phyloP scores from a whole-genome alignment of 2,329 filamentous ascomycete genomes.

The Myotisia sp. region DNA sequence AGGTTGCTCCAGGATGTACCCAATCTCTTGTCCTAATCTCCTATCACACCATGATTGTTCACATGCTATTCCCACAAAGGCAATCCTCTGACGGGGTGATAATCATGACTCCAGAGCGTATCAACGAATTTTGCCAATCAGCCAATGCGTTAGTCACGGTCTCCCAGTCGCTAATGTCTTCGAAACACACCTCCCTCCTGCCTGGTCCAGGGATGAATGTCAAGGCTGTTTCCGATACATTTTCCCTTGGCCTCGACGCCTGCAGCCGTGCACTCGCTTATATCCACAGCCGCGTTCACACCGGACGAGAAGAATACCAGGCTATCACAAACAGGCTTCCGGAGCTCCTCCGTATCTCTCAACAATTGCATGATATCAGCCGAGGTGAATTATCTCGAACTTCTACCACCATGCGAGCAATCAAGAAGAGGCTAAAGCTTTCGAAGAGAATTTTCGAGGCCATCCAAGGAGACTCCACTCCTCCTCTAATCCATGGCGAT shows the following conservation, averaged over 20 bases:
- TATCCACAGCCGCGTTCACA: slow-evolving; percentile 5
- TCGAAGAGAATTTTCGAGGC: slow-evolving; percentile 5
- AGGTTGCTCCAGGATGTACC: slow-evolving; percentile 4
- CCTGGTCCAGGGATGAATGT: slow-evolving; percentile 6
- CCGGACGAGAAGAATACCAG: slow-evolving; percentile 4
- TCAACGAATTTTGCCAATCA: slow-evolving; percentile 7
- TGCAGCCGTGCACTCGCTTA: slow-evolving; percentile 8
- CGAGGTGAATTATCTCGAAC: slow-evolving; percentile 6
- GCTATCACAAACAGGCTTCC: slow-evolving; percentile 3
- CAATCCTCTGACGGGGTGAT: slow-evolving; percentile 4
- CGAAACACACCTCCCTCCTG: slow-evolving; percentile 5
- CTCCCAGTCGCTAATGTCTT: slow-evolving; percentile 4
- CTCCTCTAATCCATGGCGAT: slow-evolving; percentile 1
- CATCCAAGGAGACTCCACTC: slow-evolving; percentile 4
- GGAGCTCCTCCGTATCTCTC: slow-evolving; percentile 2
- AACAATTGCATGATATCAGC: slow-evolving; percentile 8
- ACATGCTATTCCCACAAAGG: slow-evolving; percentile 8
- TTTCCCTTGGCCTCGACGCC: slow-evolving; percentile 6
- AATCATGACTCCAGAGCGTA: slow-evolving; percentile 6
- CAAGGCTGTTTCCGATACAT: slow-evolving; percentile 3
- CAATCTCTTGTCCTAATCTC: slow-evolving; percentile 6
- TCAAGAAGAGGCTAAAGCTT: slow-evolving; percentile 8
- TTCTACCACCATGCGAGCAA: slow-evolving; percentile 6
- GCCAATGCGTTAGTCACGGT: slow-evolving; percentile 6
- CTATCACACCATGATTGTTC: slow-evolving; percentile 9